These are phyloP conservation scores for Adansonia digitata DNA, from an alignment of 345 rosid genomes.

Conservation along the genomic window DNA sequence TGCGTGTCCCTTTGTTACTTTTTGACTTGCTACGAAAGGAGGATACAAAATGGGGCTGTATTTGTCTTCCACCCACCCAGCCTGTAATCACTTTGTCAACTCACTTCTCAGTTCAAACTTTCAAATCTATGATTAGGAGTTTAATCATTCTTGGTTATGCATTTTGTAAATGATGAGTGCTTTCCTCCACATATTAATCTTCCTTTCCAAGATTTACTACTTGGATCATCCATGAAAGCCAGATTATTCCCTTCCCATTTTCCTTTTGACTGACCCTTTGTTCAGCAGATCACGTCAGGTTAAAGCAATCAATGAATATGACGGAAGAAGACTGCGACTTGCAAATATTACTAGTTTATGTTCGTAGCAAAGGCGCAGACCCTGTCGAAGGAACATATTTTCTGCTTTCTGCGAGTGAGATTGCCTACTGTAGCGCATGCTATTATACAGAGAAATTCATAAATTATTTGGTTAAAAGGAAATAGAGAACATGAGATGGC, in stretches of 20 bases:
- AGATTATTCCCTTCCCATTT: not conserved
- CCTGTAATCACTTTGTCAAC: slow-evolving; percentile 29
- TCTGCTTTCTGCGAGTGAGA: not conserved
- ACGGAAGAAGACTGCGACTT: not conserved
- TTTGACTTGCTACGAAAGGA: slow-evolving; percentile 28
- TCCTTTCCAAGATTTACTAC: not conserved
- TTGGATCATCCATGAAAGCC: not conserved
- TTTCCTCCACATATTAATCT: not conserved
- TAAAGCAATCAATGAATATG: not conserved
- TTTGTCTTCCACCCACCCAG: slow-evolving; percentile 3
- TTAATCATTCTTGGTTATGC: not conserved
- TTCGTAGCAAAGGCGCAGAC: not conserved
- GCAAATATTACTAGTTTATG: too few species aligned
- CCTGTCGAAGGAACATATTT: not conserved
- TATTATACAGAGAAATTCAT: not conserved
- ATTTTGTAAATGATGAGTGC: not conserved
- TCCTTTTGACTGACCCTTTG: not conserved
- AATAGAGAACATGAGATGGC: not conserved
- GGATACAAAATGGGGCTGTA: slow-evolving; percentile 19
- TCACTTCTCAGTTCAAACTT: slow-evolving; percentile 3
- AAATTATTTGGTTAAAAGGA: not conserved
- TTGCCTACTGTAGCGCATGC: too few species aligned
- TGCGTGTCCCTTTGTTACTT: slow-evolving; percentile 11
- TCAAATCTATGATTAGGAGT: not conserved
- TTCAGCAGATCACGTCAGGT: not conserved